Evolutionary conservation across 2,329 filamentous ascomycete genomes (phyloP), one percentile per base, ranked within the genome.

Genomic region (Xylaria sp.): DNA sequence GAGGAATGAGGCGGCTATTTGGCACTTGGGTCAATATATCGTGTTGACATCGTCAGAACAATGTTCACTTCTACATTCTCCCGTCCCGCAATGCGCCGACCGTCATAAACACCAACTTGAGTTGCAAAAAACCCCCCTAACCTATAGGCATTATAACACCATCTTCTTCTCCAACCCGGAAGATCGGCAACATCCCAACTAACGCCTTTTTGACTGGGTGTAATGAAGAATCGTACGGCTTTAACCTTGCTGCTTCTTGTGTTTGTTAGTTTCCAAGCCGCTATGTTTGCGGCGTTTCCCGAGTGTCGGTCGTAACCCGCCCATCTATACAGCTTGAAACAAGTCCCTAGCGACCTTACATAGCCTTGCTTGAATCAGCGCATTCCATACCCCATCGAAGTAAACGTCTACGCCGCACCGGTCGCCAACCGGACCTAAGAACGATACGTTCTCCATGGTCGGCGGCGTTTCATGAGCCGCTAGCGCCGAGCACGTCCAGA

Each of bases 401-500:
- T 35, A n/a, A 52, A 31, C 19, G 15, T 38, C 21, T 21, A 53
- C 28, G 21, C 52, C 37, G 17, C 35, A 58, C 38, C 15, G n/a
- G n/a, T n/a, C n/a, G 15, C 9, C 19, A 21, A 33, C 28, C 28
- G 38, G 19, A 28, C 21, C 11, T n/a, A 42, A 14, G 8, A 17
- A 6, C 45, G 23, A 46, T 40, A 23, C 12, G 40, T 47, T 53
- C 11, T 9, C 15, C 19, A 14, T 37, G 23, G 17, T 4, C 25
- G 25, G 21, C 33, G 21, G 38, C 21, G 53, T 59, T 49, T 49
- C 56, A 58, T 31, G 47, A 61, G 58, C 55, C 57, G 55, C 57
- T 54, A 42, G 43, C 40, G 25, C 52, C 57, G 33, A 58, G 35
- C n/a, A 35, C 45, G 55, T 51, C 53, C 31, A 40, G 43, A 54